Evolutionary conservation across 164 flowering plant species (phyloP).

Genomic region (Kingdonia uniflora): DNA sequence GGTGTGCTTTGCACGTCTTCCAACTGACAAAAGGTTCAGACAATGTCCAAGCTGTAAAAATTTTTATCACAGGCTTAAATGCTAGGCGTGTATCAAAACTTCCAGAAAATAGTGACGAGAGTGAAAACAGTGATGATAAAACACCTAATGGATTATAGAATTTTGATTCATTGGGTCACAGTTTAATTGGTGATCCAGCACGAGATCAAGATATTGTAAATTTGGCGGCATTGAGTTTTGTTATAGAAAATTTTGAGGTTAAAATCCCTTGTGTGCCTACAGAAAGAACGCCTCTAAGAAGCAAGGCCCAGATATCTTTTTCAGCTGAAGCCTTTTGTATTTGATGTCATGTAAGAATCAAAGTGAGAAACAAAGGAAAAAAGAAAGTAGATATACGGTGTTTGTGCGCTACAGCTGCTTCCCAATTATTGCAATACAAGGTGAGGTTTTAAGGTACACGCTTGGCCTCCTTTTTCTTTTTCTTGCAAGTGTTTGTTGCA

Average conservation of each 20-base stretch:
- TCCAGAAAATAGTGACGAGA: constrained; percentile 79
- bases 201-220: constrained; percentile 7
- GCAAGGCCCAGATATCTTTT: no score
- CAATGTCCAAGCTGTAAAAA: constrained; percentile 84
- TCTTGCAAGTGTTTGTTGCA: no score
- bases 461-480: no score
- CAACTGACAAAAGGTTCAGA: constrained; percentile 82
- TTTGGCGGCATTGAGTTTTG: background rate
- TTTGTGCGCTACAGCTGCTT: no score
- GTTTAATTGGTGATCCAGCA: background rate
- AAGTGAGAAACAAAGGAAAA: no score
- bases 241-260: background rate
- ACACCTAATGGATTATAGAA: constrained; percentile 26
- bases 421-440: no score
- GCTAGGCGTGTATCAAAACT: constrained; percentile 85
- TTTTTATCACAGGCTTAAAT: constrained; percentile 86
- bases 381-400: no score
- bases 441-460: no score
- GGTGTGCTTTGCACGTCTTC: constrained; percentile 79
- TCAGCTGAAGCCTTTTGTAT: no score
- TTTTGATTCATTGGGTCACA: background rate
- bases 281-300: no score
- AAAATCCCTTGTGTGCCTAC: no score
- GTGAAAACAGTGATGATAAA: constrained; percentile 74
- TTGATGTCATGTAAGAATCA: no score